Percentiles rank a stretch among this genome's conserved stretches.
Conservation (phyloP, 1,139 yeast genomes). For the Taiozyma sp. region DNA sequence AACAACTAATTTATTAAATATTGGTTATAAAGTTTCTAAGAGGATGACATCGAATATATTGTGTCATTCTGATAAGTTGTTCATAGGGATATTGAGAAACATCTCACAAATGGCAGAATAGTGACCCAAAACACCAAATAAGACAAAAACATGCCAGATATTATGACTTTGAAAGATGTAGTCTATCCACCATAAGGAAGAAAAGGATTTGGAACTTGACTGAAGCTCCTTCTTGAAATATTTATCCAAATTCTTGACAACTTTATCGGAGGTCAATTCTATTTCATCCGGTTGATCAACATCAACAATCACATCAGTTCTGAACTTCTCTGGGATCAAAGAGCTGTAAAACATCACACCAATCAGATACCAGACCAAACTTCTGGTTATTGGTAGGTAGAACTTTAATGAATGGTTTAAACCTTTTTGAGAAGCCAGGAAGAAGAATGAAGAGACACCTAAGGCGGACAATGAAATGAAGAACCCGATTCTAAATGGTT, state of each 20-base stretch:
- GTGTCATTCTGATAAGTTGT: slow-evolving; percentile 4
- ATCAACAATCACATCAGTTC: slow-evolving; percentile 47
- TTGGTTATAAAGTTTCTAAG: too few species aligned
- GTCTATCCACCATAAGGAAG: slow-evolving; percentile 83
- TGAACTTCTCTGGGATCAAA: slow-evolving; percentile 84
- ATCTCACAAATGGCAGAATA: slow-evolving; percentile 70
- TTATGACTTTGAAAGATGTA: slow-evolving; percentile 75
- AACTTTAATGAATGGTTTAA: slow-evolving; percentile 42
- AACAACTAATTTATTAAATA: background rate
- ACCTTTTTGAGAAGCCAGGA: slow-evolving; percentile 55
- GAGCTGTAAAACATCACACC: slow-evolving; percentile 91
- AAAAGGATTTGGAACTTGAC: slow-evolving; percentile 42
- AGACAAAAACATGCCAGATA: slow-evolving; percentile 89
- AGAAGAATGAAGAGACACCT: slow-evolving; percentile 63
- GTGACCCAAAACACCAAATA: slow-evolving; percentile 83
- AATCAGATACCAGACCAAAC: slow-evolving; percentile 64
- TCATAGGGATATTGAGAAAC: slow-evolving; percentile 33
- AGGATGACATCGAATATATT: too few species aligned
- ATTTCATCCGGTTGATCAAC: slow-evolving; percentile 28
- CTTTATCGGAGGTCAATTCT: slow-evolving; percentile 25
- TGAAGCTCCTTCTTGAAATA: slow-evolving; percentile 53
- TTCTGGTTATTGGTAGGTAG: slow-evolving; percentile 58
- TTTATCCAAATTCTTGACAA: slow-evolving; percentile 29
- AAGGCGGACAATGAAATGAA: slow-evolving; percentile 74
- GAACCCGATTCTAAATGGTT: slow-evolving; percentile 76